A percentile compares a stretch with the other conserved stretches of the same genome.
These are phyloP conservation scores for Phytophthora colocasiae DNA, from an alignment of 352 stramenopile species.

Conservation along the genomic window DNA sequence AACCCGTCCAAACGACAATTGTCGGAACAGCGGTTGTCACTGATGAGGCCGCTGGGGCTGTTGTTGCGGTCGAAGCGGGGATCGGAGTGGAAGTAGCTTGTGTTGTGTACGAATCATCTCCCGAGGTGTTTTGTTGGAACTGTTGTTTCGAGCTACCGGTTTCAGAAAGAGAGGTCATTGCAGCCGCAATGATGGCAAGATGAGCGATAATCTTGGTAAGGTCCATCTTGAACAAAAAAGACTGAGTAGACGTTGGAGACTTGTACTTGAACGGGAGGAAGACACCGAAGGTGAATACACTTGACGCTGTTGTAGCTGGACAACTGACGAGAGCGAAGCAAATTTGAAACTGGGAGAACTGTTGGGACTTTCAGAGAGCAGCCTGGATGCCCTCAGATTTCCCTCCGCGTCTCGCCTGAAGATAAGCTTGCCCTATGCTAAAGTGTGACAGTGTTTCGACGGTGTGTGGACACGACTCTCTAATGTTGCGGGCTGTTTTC, in stretches of 20 bases:
- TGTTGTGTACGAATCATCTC: conserved; percentile 20
- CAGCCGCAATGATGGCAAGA: conserved; percentile 28
- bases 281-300: conserved; percentile 18
- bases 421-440: background rate
- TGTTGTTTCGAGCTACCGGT: conserved; percentile 15
- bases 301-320: conserved; percentile 8
- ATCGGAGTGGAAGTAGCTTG: conserved; percentile 6
- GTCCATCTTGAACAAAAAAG: conserved; percentile 38
- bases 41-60: background rate
- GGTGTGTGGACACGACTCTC: conserved; percentile 20
- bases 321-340: conserved; percentile 13
- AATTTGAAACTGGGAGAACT: conserved; percentile 27
- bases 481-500: conserved; percentile 1
- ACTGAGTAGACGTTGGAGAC: conserved; percentile 13
- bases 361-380: conserved; percentile 5
- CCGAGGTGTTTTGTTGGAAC: conserved; percentile 13
- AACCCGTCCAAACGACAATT: background rate
- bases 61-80: background rate
- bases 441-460: conserved; percentile 2
- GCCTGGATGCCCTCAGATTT: background rate
- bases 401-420: background rate
- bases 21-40: no score
- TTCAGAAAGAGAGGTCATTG: conserved; percentile 35
- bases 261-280: conserved; percentile 20
- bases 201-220: conserved; percentile 44